Percentiles rank a stretch among this genome's conserved stretches.
phyloP scores from a whole-genome alignment of 2,329 filamentous ascomycete species.

The Beauveria sp. region DNA sequence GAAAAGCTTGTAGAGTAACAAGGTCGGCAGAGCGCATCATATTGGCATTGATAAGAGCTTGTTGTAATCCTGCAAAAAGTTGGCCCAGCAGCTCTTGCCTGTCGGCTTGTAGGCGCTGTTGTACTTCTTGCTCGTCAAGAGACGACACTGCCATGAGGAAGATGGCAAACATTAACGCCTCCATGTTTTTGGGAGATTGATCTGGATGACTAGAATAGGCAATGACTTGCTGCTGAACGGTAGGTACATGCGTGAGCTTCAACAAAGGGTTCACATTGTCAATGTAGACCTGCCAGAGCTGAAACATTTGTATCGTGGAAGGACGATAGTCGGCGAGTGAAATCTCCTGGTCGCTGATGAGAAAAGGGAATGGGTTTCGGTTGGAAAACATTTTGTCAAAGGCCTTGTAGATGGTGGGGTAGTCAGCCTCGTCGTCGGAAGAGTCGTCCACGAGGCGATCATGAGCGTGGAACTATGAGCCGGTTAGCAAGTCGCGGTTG shows the following conservation, averaged over 20 bases:
- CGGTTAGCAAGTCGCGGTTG: not conserved
- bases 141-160: slow-evolving; percentile 53
- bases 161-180: slow-evolving; percentile 61
- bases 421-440: slow-evolving; percentile 47
- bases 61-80: slow-evolving; percentile 52
- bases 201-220: slow-evolving; percentile 50
- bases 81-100: slow-evolving; percentile 42
- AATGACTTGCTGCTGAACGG: slow-evolving; percentile 56
- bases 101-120: slow-evolving; percentile 43
- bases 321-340: slow-evolving; percentile 44
- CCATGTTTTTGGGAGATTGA: slow-evolving; percentile 47
- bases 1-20: slow-evolving; percentile 58
- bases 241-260: slow-evolving; percentile 61
- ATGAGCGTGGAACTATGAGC: slow-evolving; percentile 39
- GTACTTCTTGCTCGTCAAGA: slow-evolving; percentile 49
- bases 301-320: slow-evolving; percentile 50
- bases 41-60: slow-evolving; percentile 57
- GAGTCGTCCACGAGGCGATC: slow-evolving; percentile 44
- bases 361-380: slow-evolving; percentile 50
- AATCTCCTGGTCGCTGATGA: slow-evolving; percentile 37
- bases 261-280: slow-evolving; percentile 62
- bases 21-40: slow-evolving; percentile 61
- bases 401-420: slow-evolving; percentile 47
- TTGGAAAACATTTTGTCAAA: slow-evolving; percentile 53
- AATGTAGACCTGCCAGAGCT: slow-evolving; percentile 63